A percentile compares a stretch with the other conserved stretches of the same genome.
Evolutionary conservation across 495 filamentous ascomycete species (phyloP).

Genomic region (Penicillium dipodomyicola): DNA sequence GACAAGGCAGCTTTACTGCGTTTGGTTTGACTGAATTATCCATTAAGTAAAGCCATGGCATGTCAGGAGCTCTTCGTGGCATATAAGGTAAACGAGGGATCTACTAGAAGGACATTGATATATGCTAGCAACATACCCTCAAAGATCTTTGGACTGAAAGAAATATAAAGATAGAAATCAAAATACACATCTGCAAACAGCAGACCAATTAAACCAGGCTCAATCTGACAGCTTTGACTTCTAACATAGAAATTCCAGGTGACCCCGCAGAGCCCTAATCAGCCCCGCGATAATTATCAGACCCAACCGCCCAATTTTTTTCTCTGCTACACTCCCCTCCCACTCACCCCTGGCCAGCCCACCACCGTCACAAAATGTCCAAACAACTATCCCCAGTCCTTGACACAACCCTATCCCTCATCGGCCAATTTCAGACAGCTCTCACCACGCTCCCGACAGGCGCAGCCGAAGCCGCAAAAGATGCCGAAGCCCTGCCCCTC

Average conservation of each 20-base stretch:
- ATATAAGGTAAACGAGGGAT: background rate
- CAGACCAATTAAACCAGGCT: background rate
- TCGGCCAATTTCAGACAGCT: conserved; percentile 41
- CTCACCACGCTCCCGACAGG: conserved; percentile 26
- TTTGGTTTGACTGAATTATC: background rate
- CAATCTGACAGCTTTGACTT: background rate
- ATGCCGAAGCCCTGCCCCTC: conserved; percentile 53
- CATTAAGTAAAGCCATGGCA: background rate
- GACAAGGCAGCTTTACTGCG: background rate
- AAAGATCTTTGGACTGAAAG: background rate
- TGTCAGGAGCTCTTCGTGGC: background rate
- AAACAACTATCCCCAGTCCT: conserved; percentile 35
- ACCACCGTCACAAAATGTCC: conserved; percentile 34
- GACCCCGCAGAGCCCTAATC: conserved; percentile 40
- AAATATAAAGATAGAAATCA: background rate
- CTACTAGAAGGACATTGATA: background rate
- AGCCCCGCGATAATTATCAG: conserved; percentile 32
- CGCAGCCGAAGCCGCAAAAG: conserved; percentile 28
- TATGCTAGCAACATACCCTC: background rate
- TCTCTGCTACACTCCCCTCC: conserved; percentile 15
- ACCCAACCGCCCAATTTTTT: conserved; percentile 29
- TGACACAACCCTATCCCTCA: conserved; percentile 32
- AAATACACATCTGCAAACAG: background rate
- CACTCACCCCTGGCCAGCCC: background rate
- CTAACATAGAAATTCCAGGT: conserved; percentile 18